These are phyloP conservation scores for Tricharina praecox DNA, from an alignment of 495 filamentous ascomycete genomes.

Conservation along the genomic window DNA sequence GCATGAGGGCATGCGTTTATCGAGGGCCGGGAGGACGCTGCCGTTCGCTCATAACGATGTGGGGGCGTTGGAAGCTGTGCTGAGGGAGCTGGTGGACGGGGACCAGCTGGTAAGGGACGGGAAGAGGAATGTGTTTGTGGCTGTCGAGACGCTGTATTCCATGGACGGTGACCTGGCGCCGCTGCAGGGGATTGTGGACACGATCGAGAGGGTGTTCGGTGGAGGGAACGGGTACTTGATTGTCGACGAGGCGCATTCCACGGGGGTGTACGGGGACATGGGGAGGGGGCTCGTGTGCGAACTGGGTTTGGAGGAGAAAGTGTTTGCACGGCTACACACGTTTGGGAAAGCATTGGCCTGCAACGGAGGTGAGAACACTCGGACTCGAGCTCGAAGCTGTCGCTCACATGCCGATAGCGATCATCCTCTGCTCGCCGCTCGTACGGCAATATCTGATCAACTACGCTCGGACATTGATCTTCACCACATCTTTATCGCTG, in stretches of 20 bases:
- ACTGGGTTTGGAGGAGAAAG: slow-evolving; percentile 44
- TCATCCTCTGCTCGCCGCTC: slow-evolving; percentile 33
- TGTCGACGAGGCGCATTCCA: slow-evolving; percentile 67
- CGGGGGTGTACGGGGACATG: slow-evolving; percentile 44
- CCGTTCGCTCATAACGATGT: slow-evolving; percentile 49
- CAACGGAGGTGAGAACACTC: slow-evolving; percentile 43
- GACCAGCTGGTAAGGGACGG: no score
- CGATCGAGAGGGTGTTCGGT: slow-evolving; percentile 41
- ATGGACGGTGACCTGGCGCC: slow-evolving; percentile 70
- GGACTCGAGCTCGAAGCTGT: neutral
- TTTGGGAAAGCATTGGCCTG: slow-evolving; percentile 64
- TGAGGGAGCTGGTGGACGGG: slow-evolving; percentile 24
- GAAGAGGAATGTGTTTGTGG: slow-evolving; percentile 44
- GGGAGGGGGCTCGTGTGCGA: slow-evolving; percentile 53
- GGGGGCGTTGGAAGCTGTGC: slow-evolving; percentile 28
- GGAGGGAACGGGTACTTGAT: slow-evolving; percentile 40
- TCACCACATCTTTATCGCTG: slow-evolving; percentile 42
- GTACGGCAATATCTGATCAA: slow-evolving; percentile 44
- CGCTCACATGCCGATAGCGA: slow-evolving; percentile 21
- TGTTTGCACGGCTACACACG: slow-evolving; percentile 55
- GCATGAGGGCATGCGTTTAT: slow-evolving; percentile 60
- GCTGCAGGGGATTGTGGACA: slow-evolving; percentile 39
- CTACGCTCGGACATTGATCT: slow-evolving; percentile 44
- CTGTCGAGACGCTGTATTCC: slow-evolving; percentile 61
- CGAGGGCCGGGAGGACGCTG: slow-evolving; percentile 34